Base-by-base conservation (phyloP, 106 monocot genomes). In the Allium cepa region DNA sequence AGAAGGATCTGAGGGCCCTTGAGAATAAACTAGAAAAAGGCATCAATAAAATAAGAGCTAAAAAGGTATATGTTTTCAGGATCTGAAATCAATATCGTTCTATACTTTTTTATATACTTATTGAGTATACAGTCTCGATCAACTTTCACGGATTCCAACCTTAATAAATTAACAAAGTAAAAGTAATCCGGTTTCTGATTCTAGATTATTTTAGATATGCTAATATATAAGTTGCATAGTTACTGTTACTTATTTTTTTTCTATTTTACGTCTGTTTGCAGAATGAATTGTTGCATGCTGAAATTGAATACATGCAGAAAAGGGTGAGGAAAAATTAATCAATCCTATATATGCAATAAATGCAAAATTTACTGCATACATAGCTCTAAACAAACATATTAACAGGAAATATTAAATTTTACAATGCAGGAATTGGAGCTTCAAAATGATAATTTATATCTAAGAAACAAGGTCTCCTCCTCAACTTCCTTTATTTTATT, bases 301-400 rank as follows among this genome's bases (percentile, higher is more conserved):
- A 81, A 50, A 81, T 81, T 36, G 81, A 81, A 57, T 72, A 76
- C 68, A 81, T 81, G 81, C 81, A 76, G 49, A 81, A 81, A 73
- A 81, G 71, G 69, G 81, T 76, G 45, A 56, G 51, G 60, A 60
- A 47, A 45, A 26, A 48, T 59, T 26, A n/a, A 55, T 59, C 49
- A 15, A 26, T 28, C 49, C 10, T 49, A 1, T 47, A n/a, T 14
- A 50, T 46, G 56, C 49, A 14, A 9, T 2, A 55, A 46, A 56
- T 49, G 61, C 10, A 49, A 46, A 45, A 53, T 47, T 47, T 3
- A 26, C 47, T 68, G 17, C 15, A 0, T 56, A 47, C 47, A 22
- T 26, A 62, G n/a, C 9, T 55, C 17, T 13, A 10, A 13, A 47
- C 17, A 14, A 12, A 26, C 45, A 53, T 17, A 4, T 36, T 36